Percentiles rank a stretch among this genome's conserved stretches.
Conservation (phyloP, 1,139 yeast species). For the Torulaspora globosa region DNA sequence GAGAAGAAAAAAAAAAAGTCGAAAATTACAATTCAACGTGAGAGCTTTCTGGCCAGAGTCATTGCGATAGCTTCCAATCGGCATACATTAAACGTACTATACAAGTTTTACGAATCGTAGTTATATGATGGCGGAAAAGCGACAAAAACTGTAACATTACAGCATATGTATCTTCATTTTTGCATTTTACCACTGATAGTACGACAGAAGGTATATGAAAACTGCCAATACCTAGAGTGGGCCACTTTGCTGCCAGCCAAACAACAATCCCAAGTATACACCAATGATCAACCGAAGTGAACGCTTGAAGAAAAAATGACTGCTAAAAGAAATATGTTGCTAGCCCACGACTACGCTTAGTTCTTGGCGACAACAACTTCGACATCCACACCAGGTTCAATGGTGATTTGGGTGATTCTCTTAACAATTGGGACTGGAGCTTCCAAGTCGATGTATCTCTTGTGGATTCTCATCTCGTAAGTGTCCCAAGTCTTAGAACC, state of each 20-base stretch:
- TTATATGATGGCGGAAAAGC: background rate
- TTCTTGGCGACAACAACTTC: constrained; percentile 47
- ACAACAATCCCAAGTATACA: constrained; percentile 4
- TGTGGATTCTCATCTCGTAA: constrained; percentile 99
- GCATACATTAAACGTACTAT: background rate
- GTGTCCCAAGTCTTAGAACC: constrained; percentile 99
- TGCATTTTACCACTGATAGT: constrained; percentile 38
- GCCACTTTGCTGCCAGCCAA: constrained; percentile 15
- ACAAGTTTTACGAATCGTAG: background rate
- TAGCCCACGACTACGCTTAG: constrained; percentile 16
- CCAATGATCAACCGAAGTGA: constrained; percentile 1
- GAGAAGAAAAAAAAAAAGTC: background rate
- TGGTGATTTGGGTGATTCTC: constrained; percentile 93
- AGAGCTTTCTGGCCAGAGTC: constrained; percentile 1
- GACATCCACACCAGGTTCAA: constrained; percentile 70
- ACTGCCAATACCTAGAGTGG: constrained; percentile 41
- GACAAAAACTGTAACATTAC: background rate
- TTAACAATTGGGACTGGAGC: constrained; percentile 93
- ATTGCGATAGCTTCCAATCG: background rate
- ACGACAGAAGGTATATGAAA: constrained; percentile 38
- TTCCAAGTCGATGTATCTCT: constrained; percentile 98
- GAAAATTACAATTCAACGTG: background rate
- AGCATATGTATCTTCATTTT: background rate
- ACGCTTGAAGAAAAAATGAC: constrained; percentile 1
- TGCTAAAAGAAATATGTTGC: constrained; percentile 4